phyloP scores from a whole-genome alignment of 1,284 basidiomycete genomes.

The Apiotrichum mycotoxinovorans region DNA sequence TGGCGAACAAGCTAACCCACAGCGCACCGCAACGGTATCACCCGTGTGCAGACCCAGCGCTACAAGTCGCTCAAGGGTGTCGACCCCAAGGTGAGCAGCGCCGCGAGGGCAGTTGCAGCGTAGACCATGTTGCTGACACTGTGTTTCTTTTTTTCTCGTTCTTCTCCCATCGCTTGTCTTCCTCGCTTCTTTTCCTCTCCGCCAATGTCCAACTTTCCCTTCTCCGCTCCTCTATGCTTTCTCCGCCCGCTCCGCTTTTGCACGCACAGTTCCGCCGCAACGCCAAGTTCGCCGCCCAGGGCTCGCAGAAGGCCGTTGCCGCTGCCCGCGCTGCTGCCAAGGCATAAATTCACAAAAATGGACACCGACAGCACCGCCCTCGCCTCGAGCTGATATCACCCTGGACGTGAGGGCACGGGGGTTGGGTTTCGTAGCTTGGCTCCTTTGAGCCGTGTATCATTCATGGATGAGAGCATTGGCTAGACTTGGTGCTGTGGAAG shows the following conservation, averaged over 20 bases:
- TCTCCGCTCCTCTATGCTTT: neutral
- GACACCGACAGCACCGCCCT: too few species aligned
- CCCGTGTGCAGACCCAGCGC: conserved; percentile 68
- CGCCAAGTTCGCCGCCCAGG: conserved; percentile 50
- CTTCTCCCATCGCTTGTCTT: neutral
- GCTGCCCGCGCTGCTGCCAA: conserved; percentile 16
- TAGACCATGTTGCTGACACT: conserved; percentile 5
- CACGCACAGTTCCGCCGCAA: conserved; percentile 51
- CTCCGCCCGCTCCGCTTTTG: neutral
- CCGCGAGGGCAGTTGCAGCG: too few species aligned
- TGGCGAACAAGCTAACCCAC: conserved; percentile 16
- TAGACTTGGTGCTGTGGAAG: neutral
- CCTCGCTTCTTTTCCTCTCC: too few species aligned
- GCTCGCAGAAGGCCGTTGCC: conserved; percentile 49
- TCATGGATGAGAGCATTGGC: conserved; percentile 23
- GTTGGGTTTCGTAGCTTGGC: conserved; percentile 1
- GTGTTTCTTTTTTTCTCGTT: neutral
- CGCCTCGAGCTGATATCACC: too few species aligned
- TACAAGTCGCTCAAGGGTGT: conserved; percentile 86
- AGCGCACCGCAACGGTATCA: conserved; percentile 97
- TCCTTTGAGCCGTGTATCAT: conserved; percentile 10
- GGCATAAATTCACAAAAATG: conserved; percentile 3
- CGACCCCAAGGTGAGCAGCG: conserved; percentile 50
- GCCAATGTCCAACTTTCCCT: too few species aligned
- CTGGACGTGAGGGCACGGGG: neutral